phyloP scores from a whole-genome alignment of 1,139 yeast species.

The Keqinozyma sinolaborantium region DNA sequence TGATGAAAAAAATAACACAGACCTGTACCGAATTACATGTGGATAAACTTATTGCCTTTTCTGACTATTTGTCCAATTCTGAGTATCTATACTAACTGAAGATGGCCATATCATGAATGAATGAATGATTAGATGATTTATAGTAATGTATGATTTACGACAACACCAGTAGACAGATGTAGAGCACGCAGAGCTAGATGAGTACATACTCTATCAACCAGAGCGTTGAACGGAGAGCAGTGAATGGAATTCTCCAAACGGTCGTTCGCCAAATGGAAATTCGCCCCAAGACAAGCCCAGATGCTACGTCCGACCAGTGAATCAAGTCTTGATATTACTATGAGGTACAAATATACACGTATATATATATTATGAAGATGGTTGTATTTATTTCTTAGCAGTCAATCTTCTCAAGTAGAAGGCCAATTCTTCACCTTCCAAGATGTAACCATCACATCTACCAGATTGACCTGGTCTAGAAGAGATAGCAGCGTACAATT shows the following conservation, averaged over 20 bases:
- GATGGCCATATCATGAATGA: background rate
- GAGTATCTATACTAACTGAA: conserved; percentile 6
- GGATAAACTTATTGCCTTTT: conserved; percentile 39
- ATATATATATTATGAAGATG: conserved; percentile 7
- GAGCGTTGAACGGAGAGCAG: background rate
- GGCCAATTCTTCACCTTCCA: conserved; percentile 99
- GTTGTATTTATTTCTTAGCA: conserved; percentile 83
- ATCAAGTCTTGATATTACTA: too few species aligned
- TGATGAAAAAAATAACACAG: conserved; percentile 56
- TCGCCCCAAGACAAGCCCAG: too few species aligned
- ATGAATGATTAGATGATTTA: background rate
- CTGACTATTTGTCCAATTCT: conserved; percentile 14
- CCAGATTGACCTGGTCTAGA: conserved; percentile 99
- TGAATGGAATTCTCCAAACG: too few species aligned
- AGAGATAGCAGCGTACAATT: conserved; percentile 97
- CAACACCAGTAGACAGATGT: conserved; percentile 1
- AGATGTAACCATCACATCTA: conserved; percentile 99
- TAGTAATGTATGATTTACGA: conserved; percentile 1
- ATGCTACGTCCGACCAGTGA: too few species aligned
- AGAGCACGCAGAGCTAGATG: conserved; percentile 10
- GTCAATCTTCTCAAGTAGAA: conserved; percentile 99
- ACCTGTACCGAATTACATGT: conserved; percentile 55
- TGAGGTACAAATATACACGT: conserved; percentile 11
- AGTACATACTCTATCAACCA: conserved; percentile 6
- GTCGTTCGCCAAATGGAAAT: too few species aligned